Evolutionary conservation across 768 basidiomycete species (phyloP).

Genomic region (Suillus cothurnatus): DNA sequence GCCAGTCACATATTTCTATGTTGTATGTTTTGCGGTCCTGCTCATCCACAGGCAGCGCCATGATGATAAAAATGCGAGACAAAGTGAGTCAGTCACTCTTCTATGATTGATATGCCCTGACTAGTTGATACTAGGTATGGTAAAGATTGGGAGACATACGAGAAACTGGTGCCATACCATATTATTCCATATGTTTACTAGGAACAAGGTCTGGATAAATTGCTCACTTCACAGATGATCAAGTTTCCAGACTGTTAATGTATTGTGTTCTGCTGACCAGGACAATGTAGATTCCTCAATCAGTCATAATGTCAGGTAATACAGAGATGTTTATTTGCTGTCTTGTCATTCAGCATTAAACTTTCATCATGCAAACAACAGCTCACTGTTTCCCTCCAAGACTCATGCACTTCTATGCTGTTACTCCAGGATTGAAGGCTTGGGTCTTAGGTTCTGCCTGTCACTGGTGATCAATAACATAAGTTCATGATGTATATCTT

Average conservation of each 20-base stretch:
- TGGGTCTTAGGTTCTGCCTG: neutral
- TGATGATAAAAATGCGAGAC: conserved; percentile 87
- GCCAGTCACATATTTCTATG: conserved; percentile 96
- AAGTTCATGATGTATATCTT: too few species aligned
- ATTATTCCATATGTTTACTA: conserved; percentile 87
- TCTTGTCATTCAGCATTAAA: neutral
- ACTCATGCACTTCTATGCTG: neutral
- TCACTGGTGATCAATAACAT: neutral
- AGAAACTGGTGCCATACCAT: conserved; percentile 78
- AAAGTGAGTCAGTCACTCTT: conserved; percentile 59
- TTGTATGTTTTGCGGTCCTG: conserved; percentile 84
- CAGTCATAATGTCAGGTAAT: neutral
- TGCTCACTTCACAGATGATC: neutral
- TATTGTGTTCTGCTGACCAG: neutral
- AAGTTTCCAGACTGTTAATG: neutral
- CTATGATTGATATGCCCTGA: neutral
- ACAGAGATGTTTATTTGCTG: neutral
- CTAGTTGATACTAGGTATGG: conserved; percentile 67
- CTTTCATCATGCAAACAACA: neutral
- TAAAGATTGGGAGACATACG: conserved; percentile 92
- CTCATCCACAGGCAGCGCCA: conserved; percentile 86
- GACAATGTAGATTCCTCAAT: neutral
- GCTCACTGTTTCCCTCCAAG: neutral
- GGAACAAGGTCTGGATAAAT: conserved; percentile 2
- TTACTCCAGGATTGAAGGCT: neutral